A percentile compares a stretch with the other conserved stretches of the same genome.
phyloP scores from a whole-genome alignment of 2,329 filamentous ascomycete genomes.

The Zasmidium cellare region DNA sequence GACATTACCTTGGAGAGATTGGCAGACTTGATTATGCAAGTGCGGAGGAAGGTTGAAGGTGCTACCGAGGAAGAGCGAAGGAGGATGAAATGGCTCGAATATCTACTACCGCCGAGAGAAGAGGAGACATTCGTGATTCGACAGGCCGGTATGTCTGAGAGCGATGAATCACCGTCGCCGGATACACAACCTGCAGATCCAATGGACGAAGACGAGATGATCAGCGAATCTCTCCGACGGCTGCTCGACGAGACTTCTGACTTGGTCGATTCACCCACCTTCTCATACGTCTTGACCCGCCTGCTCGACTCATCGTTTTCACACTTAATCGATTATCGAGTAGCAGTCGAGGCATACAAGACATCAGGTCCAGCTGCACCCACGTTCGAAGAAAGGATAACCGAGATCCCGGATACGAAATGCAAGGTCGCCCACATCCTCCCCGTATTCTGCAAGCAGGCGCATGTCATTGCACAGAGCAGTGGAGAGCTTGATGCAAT shows the following conservation, averaged over 20 bases:
- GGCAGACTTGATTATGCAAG: conserved; percentile 76
- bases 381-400: conserved; percentile 54
- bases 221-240: conserved; percentile 68
- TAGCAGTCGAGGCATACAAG: conserved; percentile 78
- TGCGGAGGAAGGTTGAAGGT: conserved; percentile 83
- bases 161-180: conserved; percentile 29
- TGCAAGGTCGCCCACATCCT: conserved; percentile 85
- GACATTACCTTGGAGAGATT: conserved; percentile 80
- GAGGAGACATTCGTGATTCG: conserved; percentile 81
- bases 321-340: conserved; percentile 76
- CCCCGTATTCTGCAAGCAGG: conserved; percentile 86
- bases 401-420: conserved; percentile 48
- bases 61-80: conserved; percentile 63
- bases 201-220: conserved; percentile 35
- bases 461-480: conserved; percentile 82
- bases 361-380: conserved; percentile 35
- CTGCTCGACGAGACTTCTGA: conserved; percentile 95
- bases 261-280: conserved; percentile 89
- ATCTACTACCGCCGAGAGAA: conserved; percentile 75
- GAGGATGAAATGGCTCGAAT: conserved; percentile 74
- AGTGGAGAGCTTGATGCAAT: conserved; percentile 59
- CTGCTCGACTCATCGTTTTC: conserved; percentile 88
- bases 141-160: conserved; percentile 73
- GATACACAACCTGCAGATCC: conserved; percentile 20
- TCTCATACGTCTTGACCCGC: conserved; percentile 80